Evolutionary conservation across 2,329 filamentous ascomycete species (phyloP), one percentile per base, ranked within the genome.

Genomic region (Endoconidiophora laricicola): DNA sequence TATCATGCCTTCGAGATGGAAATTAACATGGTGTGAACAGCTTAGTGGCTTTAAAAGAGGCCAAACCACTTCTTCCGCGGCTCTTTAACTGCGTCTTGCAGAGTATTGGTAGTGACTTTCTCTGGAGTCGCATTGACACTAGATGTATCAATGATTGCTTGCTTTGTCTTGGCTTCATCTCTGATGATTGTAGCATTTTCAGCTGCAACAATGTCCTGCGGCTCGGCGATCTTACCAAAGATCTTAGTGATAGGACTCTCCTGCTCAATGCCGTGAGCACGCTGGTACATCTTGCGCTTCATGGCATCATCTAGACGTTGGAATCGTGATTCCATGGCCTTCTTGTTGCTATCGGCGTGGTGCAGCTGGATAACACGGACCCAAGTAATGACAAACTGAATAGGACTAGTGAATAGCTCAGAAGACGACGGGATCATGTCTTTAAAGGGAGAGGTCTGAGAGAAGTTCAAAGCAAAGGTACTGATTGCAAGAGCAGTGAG

Each of bases 241-340:
- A 67, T 64, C 58, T 66, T 66, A 53, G 61, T 69, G 58, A 80
- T 70, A 29, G 71, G 71, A 47, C 74, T 68, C 58, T 73, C 70
- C 57, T 74, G 69, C 62, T 87, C 81, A 60, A 94, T 64, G 7
- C 86, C 87, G 69, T 94, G 86, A 54, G 83, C 86, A 65, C 86
- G 81, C 59, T 88, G 79, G 66, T 86, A 98, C 64, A 84, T 79
- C 54, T 76, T 76, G 59, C 90, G 75, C 76, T 95, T 94, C 63
- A 81, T 76, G 24, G 91, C 81, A 66, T 98, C 91, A 57, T 94
- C 86, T 50, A 86, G 72, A 57, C 79, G 79, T 60, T 74, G 74
- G 59, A 78, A 76, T 50, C 88, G 76, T 66, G 79, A 78, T 64
- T 88, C 84, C 48, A 74, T 71, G 24, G 83, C 82, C 60, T 79